Percentiles rank a stretch among this genome's conserved stretches.
Evolutionary conservation across 768 basidiomycete genomes (phyloP).

Genomic region (Pisolithus marmoratus): DNA sequence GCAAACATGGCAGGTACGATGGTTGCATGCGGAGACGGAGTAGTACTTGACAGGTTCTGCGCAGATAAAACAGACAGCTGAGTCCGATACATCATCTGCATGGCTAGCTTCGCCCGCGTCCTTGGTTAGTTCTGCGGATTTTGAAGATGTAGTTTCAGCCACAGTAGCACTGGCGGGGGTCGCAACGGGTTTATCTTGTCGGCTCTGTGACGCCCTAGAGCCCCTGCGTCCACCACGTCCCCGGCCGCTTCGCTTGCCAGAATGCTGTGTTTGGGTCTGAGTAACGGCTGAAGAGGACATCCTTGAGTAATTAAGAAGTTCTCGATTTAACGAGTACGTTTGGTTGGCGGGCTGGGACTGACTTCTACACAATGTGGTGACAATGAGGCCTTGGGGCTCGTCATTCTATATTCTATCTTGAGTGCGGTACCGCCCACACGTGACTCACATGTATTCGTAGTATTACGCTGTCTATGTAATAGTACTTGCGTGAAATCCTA

Average conservation of each 20-base stretch:
- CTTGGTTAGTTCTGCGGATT: slow-evolving; percentile 1
- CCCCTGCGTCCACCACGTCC: slow-evolving; percentile 15
- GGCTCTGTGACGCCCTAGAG: not conserved
- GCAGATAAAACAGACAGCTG: slow-evolving; percentile 81
- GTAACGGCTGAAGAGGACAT: slow-evolving; percentile 19
- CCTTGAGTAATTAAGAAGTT: not conserved
- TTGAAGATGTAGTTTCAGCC: not conserved
- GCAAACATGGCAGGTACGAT: slow-evolving; percentile 94
- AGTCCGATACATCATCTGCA: slow-evolving; percentile 31
- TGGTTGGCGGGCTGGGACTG: not conserved
- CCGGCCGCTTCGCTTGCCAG: slow-evolving; percentile 12
- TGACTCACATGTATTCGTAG: not conserved
- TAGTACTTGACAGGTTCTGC: slow-evolving; percentile 91
- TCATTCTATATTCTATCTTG: too few relatives aligned
- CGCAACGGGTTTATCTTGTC: not conserved
- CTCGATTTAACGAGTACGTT: too few relatives aligned
- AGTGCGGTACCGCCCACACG: not conserved
- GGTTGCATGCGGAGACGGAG: slow-evolving; percentile 85
- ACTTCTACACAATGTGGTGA: too few relatives aligned
- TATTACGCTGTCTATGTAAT: not conserved
- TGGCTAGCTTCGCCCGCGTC: not conserved
- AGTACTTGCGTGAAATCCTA: too few relatives aligned
- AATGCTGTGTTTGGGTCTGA: slow-evolving; percentile 5
- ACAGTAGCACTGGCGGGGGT: not conserved
- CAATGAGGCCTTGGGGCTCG: too few relatives aligned